Evolutionary conservation across 208 protist genomes (phyloP).

Genomic region (Leishmania tarentolae): DNA sequence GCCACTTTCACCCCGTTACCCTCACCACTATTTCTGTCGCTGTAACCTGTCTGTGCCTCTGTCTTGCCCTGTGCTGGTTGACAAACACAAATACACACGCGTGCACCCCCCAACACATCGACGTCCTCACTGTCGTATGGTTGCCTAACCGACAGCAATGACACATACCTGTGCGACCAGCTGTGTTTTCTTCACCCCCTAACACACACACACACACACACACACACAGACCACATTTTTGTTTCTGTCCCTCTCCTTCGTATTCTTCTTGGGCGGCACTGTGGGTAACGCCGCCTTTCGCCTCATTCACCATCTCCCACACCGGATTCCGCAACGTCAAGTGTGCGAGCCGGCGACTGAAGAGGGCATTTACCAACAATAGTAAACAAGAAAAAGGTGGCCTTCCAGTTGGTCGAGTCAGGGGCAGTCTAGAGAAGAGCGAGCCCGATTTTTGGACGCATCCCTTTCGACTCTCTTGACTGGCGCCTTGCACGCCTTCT

Average conservation of each 20-base stretch:
- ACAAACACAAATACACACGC: background rate
- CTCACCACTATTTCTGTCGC: background rate
- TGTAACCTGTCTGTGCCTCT: background rate
- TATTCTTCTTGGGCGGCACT: background rate
- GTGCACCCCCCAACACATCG: background rate
- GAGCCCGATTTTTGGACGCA: background rate
- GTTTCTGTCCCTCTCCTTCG: background rate
- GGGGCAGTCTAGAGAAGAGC: background rate
- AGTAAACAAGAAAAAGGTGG: background rate
- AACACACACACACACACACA: background rate
- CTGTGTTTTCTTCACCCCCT: background rate
- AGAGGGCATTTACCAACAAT: background rate
- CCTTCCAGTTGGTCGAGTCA: background rate
- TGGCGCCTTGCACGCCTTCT: background rate
- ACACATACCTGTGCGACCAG: background rate
- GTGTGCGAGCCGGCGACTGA: background rate
- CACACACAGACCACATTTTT: background rate
- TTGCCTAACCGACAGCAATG: background rate
- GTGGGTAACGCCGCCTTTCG: background rate
- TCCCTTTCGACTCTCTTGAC: background rate
- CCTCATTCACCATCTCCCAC: background rate
- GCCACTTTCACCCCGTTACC: background rate
- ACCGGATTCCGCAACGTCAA: background rate
- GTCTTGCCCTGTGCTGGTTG: background rate
- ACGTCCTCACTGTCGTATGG: background rate